Evolutionary conservation across 495 filamentous ascomycete genomes (phyloP), one percentile per base, ranked within the genome.

Genomic region (Podospora bellae-mahoneyi): DNA sequence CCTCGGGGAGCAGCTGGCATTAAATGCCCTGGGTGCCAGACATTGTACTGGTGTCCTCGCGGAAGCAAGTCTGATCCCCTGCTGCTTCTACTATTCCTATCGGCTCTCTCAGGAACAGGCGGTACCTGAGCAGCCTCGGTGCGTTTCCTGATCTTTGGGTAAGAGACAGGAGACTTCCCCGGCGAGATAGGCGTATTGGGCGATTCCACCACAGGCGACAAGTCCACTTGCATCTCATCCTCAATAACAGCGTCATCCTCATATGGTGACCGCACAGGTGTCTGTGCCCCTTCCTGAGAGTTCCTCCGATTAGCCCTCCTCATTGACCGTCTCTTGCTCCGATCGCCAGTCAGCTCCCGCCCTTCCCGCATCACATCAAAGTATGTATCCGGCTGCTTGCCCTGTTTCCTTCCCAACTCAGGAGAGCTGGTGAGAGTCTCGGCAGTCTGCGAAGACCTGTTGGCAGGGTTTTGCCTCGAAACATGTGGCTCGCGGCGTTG

Each of bases 191-290:
- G 68, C 26, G 69, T 63, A 2, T 62, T 48, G 16, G 82, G 82
- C 4, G 77, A 80, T 70, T 84, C 82, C 4, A 72, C 73, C 1
- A 85, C 81, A 2, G 84, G 83, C 1, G 83, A 81, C 0, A 85
- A 73, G 44, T 71, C 68, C 7, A 58, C 68, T 57, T 74, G 74
- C 18, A 65, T 55, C 16, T 73, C 72, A 18, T 72, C 72, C n/a
- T 70, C 72, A 13, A 68, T 70, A 30, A 71, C 57, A 26, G 64
- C 71, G 2, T 75, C 73, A 6, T 75, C 74, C 4, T 67, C 72
- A 23, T 67, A 72, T n/a, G 71, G 68, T 48, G 39, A 48, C 15
- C 39, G 39, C 10, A 39, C 20, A 5, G 71, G 66, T 6, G 48
- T 58, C 18, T 19, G 62, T 2, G 61, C 71, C 2, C 72, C 75